Base-by-base conservation (phyloP, 1,284 basidiomycete species). In the Cryptococcus wingfieldii region DNA sequence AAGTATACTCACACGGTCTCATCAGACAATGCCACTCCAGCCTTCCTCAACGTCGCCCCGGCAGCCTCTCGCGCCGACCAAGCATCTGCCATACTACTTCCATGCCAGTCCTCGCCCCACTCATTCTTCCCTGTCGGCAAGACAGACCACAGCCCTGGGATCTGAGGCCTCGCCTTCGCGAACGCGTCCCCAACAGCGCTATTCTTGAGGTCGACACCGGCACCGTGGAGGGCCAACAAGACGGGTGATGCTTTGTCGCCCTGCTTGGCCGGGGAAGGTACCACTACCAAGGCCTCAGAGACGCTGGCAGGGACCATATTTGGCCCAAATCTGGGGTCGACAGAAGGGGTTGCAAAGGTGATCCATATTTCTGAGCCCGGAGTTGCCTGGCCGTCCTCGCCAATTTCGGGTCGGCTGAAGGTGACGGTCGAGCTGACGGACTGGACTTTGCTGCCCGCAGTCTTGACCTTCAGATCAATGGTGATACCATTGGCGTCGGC, bases 81-180 rank as follows among this genome's bases (percentile, higher is more conserved):
- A 18, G 63, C 68, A 52, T 74, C 71, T 3, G 46, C 54, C 65
- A 72, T 67, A 53, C 69, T 71, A 4, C 63, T 67, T 5, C 74
- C 75, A 53, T 77, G 75, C 74, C 74, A 76, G 55, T 76, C 76
- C 56, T 76, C 72, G 5, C 76, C 75, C 76, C 76, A 77, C 43
- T 72, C 71, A 37, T 66, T 76, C 50, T 63, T 64, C 1, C 76
- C 75, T 5, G 70, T 71, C 0, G 72, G 69, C 16, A 75, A 60
- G 2, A 77, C 60, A 0, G 69, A 65, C 73, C 75, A 77, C 2
- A 54, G 53, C 10, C 54, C 64, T 0, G 54, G 56, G 1, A 63
- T 38, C 1, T 28, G 28, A 0, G 70, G 72, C 19, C 74, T 65
- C 1, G 66, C 63, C 0, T 61, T 58, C 1, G 56, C 56, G 69